Conservation (phyloP, 805 yeast genomes). For the Yarrowia osloensis region DNA sequence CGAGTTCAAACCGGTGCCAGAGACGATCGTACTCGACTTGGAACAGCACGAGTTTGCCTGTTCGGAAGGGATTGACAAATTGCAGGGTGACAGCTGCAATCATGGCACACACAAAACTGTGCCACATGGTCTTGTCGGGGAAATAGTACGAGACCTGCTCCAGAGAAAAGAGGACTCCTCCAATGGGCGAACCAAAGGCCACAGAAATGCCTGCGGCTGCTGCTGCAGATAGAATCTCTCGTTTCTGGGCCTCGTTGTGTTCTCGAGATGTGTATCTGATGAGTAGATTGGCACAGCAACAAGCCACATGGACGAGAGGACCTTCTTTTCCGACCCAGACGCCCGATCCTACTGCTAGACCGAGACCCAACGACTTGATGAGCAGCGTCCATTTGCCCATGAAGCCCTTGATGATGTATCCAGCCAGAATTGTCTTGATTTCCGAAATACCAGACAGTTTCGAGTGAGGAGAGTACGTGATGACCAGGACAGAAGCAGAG, state of each 20-base stretch:
- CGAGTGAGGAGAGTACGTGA: slow-evolving; percentile 45
- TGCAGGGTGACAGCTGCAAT: slow-evolving; percentile 65
- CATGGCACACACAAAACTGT: slow-evolving; percentile 77
- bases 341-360: slow-evolving; percentile 72
- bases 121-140: slow-evolving; percentile 73
- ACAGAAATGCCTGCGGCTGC: slow-evolving; percentile 83
- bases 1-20: slow-evolving; percentile 70
- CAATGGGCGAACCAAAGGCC: slow-evolving; percentile 85
- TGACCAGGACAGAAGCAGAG: slow-evolving; percentile 44
- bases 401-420: slow-evolving; percentile 57
- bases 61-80: slow-evolving; percentile 52
- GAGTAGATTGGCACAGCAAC: slow-evolving; percentile 55
- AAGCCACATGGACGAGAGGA: slow-evolving; percentile 78
- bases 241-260: slow-evolving; percentile 56
- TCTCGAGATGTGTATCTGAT: slow-evolving; percentile 41
- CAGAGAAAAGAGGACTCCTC: slow-evolving; percentile 78
- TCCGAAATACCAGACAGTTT: slow-evolving; percentile 72
- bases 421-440: slow-evolving; percentile 66
- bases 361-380: slow-evolving; percentile 58
- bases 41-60: slow-evolving; percentile 57
- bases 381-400: slow-evolving; percentile 55
- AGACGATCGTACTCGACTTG: slow-evolving; percentile 68
- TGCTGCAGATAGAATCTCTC: slow-evolving; percentile 73
- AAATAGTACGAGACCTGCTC: slow-evolving; percentile 69
- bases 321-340: slow-evolving; percentile 87